Evolutionary conservation across 169 alveolate species (phyloP).

Genomic region (Babesia gibsoni): DNA sequence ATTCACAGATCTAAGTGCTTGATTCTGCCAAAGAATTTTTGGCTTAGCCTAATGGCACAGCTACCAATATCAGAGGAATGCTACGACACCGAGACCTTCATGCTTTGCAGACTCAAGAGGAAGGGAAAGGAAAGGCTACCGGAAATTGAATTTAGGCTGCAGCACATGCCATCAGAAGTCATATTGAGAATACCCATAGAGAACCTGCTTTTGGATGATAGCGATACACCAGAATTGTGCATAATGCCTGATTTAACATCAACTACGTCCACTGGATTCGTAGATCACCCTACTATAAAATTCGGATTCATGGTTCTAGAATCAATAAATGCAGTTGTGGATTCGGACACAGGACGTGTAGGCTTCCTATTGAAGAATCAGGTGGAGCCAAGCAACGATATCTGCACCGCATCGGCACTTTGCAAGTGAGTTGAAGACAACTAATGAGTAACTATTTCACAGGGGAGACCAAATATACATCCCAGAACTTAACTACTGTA

Average conservation of each 20-base stretch:
- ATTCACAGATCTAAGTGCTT: slow-evolving; percentile 61
- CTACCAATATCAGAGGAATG: slow-evolving; percentile 70
- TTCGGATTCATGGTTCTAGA: slow-evolving; percentile 73
- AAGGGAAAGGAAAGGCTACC: slow-evolving; percentile 39
- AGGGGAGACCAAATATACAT: slow-evolving; percentile 70
- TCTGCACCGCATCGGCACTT: slow-evolving; percentile 47
- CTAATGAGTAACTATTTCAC: background rate
- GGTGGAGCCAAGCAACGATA: slow-evolving; percentile 29
- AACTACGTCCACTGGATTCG: slow-evolving; percentile 49
- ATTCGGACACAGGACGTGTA: slow-evolving; percentile 62
- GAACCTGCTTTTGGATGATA: slow-evolving; percentile 62
- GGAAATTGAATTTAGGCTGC: slow-evolving; percentile 53
- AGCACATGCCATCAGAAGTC: background rate
- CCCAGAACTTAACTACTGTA: slow-evolving; percentile 72
- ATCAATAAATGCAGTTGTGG: slow-evolving; percentile 67
- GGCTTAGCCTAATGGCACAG: slow-evolving; percentile 75
- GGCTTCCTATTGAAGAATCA: slow-evolving; percentile 65
- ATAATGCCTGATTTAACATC: slow-evolving; percentile 67
- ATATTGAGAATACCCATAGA: slow-evolving; percentile 47
- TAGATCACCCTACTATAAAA: slow-evolving; percentile 70
- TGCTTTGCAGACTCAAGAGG: slow-evolving; percentile 41
- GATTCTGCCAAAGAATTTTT: slow-evolving; percentile 72
- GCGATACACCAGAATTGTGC: slow-evolving; percentile 48
- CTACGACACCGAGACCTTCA: slow-evolving; percentile 37
- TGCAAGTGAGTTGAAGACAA: slow-evolving; percentile 16